Conservation (phyloP, 2,329 filamentous ascomycete genomes). For the Phaeophleospora eucalypticola region DNA sequence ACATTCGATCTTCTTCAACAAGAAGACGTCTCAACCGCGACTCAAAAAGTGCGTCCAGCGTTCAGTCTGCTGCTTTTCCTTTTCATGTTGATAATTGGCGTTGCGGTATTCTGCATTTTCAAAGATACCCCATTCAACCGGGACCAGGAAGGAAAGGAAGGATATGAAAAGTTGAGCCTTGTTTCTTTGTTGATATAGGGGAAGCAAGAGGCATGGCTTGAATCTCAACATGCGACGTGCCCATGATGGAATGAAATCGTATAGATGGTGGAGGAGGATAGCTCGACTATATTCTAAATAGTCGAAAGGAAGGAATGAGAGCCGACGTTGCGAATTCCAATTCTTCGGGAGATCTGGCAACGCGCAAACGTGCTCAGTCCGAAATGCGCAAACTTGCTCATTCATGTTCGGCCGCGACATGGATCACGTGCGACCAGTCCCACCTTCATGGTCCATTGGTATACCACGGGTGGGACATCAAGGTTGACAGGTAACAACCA, state of each 20-base stretch:
- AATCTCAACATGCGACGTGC: background rate
- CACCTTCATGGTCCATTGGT: background rate
- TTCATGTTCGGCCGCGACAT: background rate
- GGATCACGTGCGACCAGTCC: background rate
- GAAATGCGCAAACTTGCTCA: conserved; percentile 1
- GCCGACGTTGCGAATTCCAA: too few species aligned
- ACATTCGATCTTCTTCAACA: conserved; percentile 21
- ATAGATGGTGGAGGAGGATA: background rate
- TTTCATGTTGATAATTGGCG: conserved; percentile 10
- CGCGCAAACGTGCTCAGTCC: too few species aligned
- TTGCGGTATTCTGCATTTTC: conserved; percentile 5
- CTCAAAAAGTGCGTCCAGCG: conserved; percentile 16
- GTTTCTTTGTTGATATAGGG: background rate
- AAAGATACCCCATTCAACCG: conserved; percentile 35
- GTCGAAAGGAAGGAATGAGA: too few species aligned
- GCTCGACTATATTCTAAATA: too few species aligned
- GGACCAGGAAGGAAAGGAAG: conserved; percentile 6
- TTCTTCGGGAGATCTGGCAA: too few species aligned
- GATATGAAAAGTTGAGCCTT: background rate
- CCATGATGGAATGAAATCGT: background rate
- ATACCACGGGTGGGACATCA: background rate
- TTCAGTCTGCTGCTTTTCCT: conserved; percentile 6
- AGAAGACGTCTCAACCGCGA: conserved; percentile 10
- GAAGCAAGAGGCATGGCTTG: background rate
- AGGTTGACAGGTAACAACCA: background rate